These are phyloP conservation scores for Alternaria viburni DNA, from an alignment of 2,329 filamentous ascomycete species.

Conservation along the genomic window DNA sequence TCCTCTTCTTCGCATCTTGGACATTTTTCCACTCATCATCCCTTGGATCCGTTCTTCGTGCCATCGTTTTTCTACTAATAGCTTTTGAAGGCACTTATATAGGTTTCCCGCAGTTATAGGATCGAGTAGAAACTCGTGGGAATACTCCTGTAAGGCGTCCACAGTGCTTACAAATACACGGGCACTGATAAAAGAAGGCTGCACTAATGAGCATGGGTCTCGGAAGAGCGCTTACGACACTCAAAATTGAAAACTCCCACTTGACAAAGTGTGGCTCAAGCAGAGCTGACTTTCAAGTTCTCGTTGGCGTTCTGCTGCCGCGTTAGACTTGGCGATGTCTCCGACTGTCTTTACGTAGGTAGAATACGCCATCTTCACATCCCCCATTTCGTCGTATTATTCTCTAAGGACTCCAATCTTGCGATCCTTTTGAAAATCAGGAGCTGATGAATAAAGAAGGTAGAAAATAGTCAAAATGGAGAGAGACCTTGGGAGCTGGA, in stretches of 20 bases:
- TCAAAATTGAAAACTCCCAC: not conserved
- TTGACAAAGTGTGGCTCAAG: not conserved
- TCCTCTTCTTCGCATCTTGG: conserved; percentile 46
- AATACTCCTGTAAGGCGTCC: not conserved
- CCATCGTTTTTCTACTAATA: conserved; percentile 13
- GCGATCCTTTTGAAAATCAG: not conserved
- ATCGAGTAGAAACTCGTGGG: not conserved
- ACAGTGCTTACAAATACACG: not conserved
- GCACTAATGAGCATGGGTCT: not conserved
- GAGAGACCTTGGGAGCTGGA: not conserved
- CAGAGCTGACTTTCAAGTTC: not conserved
- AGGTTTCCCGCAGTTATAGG: not conserved
- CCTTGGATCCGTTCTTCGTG: conserved; percentile 26
- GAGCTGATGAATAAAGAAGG: not conserved
- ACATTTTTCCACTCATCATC: conserved; percentile 45
- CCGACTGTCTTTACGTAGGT: not conserved
- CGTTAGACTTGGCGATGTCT: not conserved
- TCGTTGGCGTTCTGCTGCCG: not conserved
- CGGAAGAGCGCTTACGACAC: not conserved
- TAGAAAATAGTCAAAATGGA: not conserved
- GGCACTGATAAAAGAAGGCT: not conserved
- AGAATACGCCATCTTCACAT: not conserved
- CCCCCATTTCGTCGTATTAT: not conserved
- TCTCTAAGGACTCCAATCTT: not conserved
- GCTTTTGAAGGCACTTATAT: not conserved